Conservation (phyloP, 441 rosid species). For the Populus tomentosa region DNA sequence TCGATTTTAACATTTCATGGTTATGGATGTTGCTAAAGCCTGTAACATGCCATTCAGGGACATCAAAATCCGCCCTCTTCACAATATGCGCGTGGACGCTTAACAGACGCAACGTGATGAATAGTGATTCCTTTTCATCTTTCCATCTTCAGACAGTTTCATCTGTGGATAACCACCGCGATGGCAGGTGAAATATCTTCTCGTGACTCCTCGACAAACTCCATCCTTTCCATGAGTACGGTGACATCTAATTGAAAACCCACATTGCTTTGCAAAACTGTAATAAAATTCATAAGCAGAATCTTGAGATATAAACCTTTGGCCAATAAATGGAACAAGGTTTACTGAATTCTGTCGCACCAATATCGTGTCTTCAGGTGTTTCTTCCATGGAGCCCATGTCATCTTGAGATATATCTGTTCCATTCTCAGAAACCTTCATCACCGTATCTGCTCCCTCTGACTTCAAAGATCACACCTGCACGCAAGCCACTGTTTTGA, state of each 20-base stretch:
- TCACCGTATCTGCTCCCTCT: slow-evolving; percentile 39
- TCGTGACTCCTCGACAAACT: slow-evolving; percentile 61
- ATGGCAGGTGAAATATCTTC: slow-evolving; percentile 70
- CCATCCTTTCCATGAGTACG: slow-evolving; percentile 47
- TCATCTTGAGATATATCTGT: slow-evolving; percentile 44
- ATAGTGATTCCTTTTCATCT: slow-evolving; percentile 60
- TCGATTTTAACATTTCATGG: slow-evolving; percentile 50
- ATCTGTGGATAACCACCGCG: slow-evolving; percentile 62
- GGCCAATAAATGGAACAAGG: slow-evolving; percentile 58
- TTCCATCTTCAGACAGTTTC: slow-evolving; percentile 54
- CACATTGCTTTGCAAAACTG: slow-evolving; percentile 62
- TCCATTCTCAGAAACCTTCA: slow-evolving; percentile 48
- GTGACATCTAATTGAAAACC: slow-evolving; percentile 63
- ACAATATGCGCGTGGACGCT: slow-evolving; percentile 52
- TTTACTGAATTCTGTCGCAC: slow-evolving; percentile 57
- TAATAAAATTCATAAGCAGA: slow-evolving; percentile 69
- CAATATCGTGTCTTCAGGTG: slow-evolving; percentile 45
- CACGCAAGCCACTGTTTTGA: background rate
- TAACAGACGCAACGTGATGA: slow-evolving; percentile 62
- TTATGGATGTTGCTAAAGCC: slow-evolving; percentile 60
- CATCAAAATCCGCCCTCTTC: slow-evolving; percentile 57
- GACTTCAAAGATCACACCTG: slow-evolving; percentile 32
- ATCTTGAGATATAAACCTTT: slow-evolving; percentile 62
- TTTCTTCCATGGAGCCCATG: slow-evolving; percentile 38
- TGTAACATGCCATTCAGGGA: slow-evolving; percentile 62